phyloP scores from a whole-genome alignment of 495 filamentous ascomycete species.

The Penicillium desertorum region DNA sequence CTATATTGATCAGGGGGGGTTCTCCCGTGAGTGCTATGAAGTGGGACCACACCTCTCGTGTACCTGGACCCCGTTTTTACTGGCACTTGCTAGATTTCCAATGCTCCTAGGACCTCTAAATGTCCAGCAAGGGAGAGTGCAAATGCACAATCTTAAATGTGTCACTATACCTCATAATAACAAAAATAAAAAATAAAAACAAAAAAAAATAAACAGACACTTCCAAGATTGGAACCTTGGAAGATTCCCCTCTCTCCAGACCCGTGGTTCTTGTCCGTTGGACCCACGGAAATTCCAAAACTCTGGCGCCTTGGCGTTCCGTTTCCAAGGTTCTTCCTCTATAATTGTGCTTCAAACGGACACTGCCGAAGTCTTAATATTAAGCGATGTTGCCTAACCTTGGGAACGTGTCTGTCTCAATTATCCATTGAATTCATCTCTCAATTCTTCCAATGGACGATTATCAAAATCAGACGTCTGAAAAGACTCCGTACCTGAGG shows the following conservation, averaged over 20 bases:
- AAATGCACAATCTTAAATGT: no score
- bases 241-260: background rate
- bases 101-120: background rate
- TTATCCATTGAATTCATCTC: background rate
- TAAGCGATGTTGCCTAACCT: background rate
- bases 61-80: constrained; percentile 4
- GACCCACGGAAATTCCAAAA: background rate
- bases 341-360: background rate
- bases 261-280: background rate
- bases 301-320: background rate
- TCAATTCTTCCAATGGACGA: background rate
- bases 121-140: background rate
- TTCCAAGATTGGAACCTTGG: background rate
- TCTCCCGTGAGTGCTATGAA: background rate
- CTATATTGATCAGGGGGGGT: constrained; percentile 1
- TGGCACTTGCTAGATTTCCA: background rate
- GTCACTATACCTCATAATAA: no score
- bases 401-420: background rate
- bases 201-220: background rate
- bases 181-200: background rate
- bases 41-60: background rate
- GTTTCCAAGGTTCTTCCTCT: background rate
- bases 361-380: background rate
- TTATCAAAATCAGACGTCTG: no score
- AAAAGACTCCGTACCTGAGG: no score